A percentile compares a stretch with the other conserved stretches of the same genome.
These are phyloP conservation scores for Lipomyces starkeyi DNA, from an alignment of 805 yeast genomes.

Conservation along the genomic window DNA sequence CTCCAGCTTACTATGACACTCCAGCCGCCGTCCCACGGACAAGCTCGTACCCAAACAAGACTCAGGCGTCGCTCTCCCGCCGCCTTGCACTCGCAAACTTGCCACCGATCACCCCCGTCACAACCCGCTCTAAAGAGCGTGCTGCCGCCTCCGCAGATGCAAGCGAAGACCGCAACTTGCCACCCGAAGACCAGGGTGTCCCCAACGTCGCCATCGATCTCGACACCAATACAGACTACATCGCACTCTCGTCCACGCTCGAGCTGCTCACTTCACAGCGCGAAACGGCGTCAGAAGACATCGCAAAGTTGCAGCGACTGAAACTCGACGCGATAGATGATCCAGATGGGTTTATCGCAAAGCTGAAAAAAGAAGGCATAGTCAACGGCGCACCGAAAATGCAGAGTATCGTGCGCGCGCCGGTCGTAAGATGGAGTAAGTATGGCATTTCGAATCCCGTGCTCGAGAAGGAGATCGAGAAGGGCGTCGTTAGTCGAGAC, in stretches of 20 bases:
- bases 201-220: conserved; percentile 34
- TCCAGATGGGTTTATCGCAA: conserved; percentile 40
- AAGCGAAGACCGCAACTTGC: not conserved
- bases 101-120: conserved; percentile 38
- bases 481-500: conserved; percentile 40
- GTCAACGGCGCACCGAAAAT: conserved; percentile 40
- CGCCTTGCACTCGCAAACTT: conserved; percentile 36
- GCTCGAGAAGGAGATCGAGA: conserved; percentile 39
- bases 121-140: conserved; percentile 36
- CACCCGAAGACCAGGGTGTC: conserved; percentile 16
- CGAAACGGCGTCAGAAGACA: conserved; percentile 40
- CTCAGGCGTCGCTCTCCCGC: conserved; percentile 26
- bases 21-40: not conserved
- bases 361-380: conserved; percentile 28
- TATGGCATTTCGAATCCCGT: conserved; percentile 44
- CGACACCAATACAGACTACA: conserved; percentile 42
- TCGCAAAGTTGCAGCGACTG: conserved; percentile 38
- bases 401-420: conserved; percentile 44
- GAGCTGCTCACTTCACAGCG: conserved; percentile 41
- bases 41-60: not conserved
- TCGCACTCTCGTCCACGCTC: conserved; percentile 44
- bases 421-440: conserved; percentile 44
- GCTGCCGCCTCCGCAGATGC: conserved; percentile 13
- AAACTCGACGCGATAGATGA: conserved; percentile 41
- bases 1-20: not conserved